Conservation (phyloP, 2,329 filamentous ascomycete species). For the Triangularia verruculosa region DNA sequence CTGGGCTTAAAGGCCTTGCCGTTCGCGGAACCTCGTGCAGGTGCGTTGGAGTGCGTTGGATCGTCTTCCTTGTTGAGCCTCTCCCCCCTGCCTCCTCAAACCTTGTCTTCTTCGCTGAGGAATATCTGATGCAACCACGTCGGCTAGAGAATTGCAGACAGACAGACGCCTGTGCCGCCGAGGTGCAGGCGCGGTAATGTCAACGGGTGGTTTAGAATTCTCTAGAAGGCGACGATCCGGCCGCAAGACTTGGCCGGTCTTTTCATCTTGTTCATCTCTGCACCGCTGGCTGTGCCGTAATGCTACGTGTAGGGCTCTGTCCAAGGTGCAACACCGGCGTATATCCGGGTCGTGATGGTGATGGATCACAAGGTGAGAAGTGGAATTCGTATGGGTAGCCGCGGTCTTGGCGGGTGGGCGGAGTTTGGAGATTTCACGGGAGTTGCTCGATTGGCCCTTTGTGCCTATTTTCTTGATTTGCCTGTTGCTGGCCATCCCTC, state of each 20-base stretch:
- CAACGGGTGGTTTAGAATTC: not conserved
- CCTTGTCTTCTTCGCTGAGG: not conserved
- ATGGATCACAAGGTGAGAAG: not conserved
- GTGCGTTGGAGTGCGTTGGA: not conserved
- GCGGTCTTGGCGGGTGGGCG: not conserved
- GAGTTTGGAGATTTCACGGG: not conserved
- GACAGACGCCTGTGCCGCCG: not conserved
- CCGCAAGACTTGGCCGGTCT: not conserved
- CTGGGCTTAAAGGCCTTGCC: not conserved
- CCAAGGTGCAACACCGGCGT: not conserved
- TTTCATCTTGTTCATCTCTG: not conserved
- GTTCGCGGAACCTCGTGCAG: constrained; percentile 16
- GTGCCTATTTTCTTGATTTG: not conserved
- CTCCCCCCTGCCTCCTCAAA: not conserved
- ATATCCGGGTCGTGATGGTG: not conserved
- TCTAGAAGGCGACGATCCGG: not conserved
- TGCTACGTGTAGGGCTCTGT: not conserved
- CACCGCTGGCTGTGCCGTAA: not conserved
- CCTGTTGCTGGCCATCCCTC: not conserved
- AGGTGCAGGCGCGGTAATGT: not conserved
- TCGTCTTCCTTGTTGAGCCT: constrained; percentile 2
- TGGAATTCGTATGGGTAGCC: not conserved
- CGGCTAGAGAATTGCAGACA: not conserved
- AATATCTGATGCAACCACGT: not conserved
- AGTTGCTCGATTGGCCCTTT: not conserved